Conservation (phyloP, 495 filamentous ascomycete species). For the Penicillium atrosanguineum region DNA sequence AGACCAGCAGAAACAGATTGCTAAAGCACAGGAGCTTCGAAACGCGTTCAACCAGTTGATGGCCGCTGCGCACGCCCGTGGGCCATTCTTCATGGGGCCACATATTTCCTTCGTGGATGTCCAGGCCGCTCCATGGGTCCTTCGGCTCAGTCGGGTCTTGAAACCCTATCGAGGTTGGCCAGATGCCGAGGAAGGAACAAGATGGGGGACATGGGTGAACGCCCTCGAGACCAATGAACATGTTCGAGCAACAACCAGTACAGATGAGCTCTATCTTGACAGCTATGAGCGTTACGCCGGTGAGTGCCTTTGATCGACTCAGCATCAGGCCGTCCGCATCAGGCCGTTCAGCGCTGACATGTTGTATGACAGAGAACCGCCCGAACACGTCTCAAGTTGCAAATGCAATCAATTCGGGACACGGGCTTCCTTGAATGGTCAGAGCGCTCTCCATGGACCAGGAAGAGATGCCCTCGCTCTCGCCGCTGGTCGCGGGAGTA, state of each 20-base stretch:
- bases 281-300: conserved; percentile 66
- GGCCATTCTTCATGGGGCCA: conserved; percentile 80
- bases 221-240: conserved; percentile 75
- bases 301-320: conserved; percentile 33
- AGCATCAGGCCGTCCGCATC: background rate
- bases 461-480: background rate
- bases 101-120: conserved; percentile 78
- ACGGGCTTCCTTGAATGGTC: conserved; percentile 43
- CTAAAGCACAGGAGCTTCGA: conserved; percentile 62
- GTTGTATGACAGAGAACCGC: conserved; percentile 48
- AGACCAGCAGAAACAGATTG: conserved; percentile 60
- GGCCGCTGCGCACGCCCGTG: conserved; percentile 62
- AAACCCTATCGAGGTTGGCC: conserved; percentile 80
- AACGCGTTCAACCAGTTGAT: conserved; percentile 71
- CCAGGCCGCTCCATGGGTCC: conserved; percentile 83
- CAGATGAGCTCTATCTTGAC: conserved; percentile 69
- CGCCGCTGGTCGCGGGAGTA: background rate
- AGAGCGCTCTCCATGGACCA: background rate
- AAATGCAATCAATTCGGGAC: conserved; percentile 57
- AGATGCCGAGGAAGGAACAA: conserved; percentile 63
- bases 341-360: conserved; percentile 16
- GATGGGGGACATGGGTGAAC: conserved; percentile 77
- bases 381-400: conserved; percentile 58
- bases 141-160: conserved; percentile 71
- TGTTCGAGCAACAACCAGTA: conserved; percentile 75